Percentiles rank a stretch among this genome's conserved stretches.
These are phyloP conservation scores for Penicillium riverlandense DNA, from an alignment of 495 filamentous ascomycete genomes.

Conservation along the genomic window DNA sequence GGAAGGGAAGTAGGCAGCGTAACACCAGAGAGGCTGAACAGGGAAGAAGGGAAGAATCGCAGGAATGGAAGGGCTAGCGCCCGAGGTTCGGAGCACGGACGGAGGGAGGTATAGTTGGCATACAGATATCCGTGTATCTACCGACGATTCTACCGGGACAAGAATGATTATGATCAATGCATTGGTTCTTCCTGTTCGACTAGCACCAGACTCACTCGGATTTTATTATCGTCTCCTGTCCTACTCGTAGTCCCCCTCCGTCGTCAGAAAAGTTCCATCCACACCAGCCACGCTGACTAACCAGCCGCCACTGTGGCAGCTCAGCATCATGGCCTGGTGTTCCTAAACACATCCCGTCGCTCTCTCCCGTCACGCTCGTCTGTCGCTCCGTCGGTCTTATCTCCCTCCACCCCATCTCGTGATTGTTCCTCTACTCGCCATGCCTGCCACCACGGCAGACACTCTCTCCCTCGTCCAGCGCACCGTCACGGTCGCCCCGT, in stretches of 20 bases:
- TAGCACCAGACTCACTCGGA: too few relatives aligned
- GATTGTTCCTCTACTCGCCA: constrained; percentile 32
- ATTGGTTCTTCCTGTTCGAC: too few relatives aligned
- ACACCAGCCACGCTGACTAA: too few relatives aligned
- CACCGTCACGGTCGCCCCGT: constrained; percentile 92
- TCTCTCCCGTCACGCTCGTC: too few relatives aligned
- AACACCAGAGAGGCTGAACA: too few relatives aligned
- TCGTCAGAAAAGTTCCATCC: too few relatives aligned
- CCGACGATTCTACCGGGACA: not conserved
- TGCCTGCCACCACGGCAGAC: constrained; percentile 94
- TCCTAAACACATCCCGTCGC: too few relatives aligned
- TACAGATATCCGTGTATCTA: not conserved
- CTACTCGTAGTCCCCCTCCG: too few relatives aligned
- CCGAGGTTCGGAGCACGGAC: constrained; percentile 24
- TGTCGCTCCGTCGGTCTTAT: not conserved
- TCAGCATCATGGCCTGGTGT: too few relatives aligned
- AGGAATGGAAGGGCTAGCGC: constrained; percentile 28
- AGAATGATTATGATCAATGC: too few relatives aligned
- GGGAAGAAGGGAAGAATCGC: constrained; percentile 4
- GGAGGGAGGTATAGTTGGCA: not conserved
- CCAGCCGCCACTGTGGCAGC: too few relatives aligned
- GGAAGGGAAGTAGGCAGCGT: constrained; percentile 5
- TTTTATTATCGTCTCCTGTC: too few relatives aligned
- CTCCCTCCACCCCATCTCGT: not conserved
- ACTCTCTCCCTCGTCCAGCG: constrained; percentile 85